Conservation (phyloP, 805 yeast genomes). For the Hagleromyces aurorensis region DNA sequence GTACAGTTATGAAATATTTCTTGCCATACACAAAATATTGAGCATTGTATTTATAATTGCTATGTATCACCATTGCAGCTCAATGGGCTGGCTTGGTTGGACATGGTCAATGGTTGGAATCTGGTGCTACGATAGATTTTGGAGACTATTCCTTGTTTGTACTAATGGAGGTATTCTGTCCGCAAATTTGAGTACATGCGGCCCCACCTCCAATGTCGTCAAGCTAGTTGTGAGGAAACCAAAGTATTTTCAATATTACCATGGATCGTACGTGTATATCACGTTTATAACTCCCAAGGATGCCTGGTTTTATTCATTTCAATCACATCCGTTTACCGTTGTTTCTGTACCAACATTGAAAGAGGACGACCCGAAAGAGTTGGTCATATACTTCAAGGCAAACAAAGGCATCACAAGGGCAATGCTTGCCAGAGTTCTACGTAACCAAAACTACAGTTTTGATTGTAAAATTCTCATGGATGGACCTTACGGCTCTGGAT, state of each 20-base stretch:
- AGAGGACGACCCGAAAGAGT: conserved; percentile 15
- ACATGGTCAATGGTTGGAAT: conserved; percentile 37
- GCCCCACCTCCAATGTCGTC: conserved; percentile 27
- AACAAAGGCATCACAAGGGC: conserved; percentile 49
- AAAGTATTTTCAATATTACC: conserved; percentile 38
- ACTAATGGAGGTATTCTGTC: conserved; percentile 22
- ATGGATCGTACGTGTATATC: conserved; percentile 52
- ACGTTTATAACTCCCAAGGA: conserved; percentile 44
- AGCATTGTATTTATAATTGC: conserved; percentile 47
- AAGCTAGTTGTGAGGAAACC: conserved; percentile 39
- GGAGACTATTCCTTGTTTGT: conserved; percentile 38
- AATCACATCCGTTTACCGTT: conserved; percentile 67
- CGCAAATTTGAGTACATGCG: conserved; percentile 21
- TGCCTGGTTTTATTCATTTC: conserved; percentile 42
- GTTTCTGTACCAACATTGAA: conserved; percentile 34
- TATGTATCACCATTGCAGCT: conserved; percentile 51
- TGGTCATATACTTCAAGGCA: conserved; percentile 41
- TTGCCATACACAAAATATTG: conserved; percentile 48
- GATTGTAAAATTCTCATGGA: conserved; percentile 41
- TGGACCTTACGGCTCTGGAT: conserved; percentile 52
- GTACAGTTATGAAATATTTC: conserved; percentile 50
- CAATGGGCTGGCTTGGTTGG: conserved; percentile 47
- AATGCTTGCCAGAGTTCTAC: conserved; percentile 29
- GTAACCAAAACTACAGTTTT: conserved; percentile 26
- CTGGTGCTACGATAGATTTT: conserved; percentile 45